Base-by-base conservation (phyloP, 208 protist genomes). In the Porcisia hertigi region DNA sequence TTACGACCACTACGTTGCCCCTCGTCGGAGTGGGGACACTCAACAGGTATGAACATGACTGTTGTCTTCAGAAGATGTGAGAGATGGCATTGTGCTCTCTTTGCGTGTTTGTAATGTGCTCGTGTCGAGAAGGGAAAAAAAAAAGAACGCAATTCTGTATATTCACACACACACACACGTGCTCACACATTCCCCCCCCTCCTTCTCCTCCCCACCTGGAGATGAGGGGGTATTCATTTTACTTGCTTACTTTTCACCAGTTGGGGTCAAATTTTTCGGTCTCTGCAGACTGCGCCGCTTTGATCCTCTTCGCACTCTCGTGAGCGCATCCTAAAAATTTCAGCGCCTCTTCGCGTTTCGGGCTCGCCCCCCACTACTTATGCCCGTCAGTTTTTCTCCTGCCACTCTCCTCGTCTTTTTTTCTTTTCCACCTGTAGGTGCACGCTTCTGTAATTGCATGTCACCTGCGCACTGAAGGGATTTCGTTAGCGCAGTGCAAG, bases 1-100 rank as follows among this genome's bases (percentile, higher is more conserved):
- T 77, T 94, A 93, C 73, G 90, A 94, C 58, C 84, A 93, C 69
- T 94, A 91, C 64, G 70, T 94, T 25, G 83, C 86, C 20, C 90
- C 89, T 12, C 79, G 81, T 30, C 81, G 82, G 79, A 80, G 20
- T 23, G 57, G 55, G 5, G 69, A 25, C 58, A 14, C 18, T 0
- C 20, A 36, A 16, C 43, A 45, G 54, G 16, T 9, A 69, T 54
- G 11, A 7, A 4, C 16, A n/a, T 18, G 20, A 57, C 8, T n/a
- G n/a, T n/a, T n/a, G n/a, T n/a, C 16, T 66, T 49, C 45, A 49
- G 45, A 3, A 49, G 3, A 49, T 3, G 9, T 49, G n/a, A n/a
- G 45, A 49, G 9, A 49, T 49, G 45, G 9, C 45, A 49, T n/a
- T 49, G 45, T 9, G 45, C 45, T 49, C 9, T 49, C 9, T 49